Percentiles rank a stretch among this genome's conserved stretches.
Evolutionary conservation across 1,284 basidiomycete species (phyloP).

Genomic region (Cronartium quercuum): DNA sequence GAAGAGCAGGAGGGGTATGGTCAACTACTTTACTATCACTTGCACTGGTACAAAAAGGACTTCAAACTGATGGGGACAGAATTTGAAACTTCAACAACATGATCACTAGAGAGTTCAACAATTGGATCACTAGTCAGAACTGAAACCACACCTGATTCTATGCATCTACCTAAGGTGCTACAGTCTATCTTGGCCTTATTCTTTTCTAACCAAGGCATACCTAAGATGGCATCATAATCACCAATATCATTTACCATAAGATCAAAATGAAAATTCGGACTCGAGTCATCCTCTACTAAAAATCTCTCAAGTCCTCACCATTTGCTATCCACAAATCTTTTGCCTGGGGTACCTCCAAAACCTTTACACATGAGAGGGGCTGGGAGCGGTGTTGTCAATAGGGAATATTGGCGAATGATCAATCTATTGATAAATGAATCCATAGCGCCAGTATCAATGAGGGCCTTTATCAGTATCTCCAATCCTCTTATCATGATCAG

Average conservation of each 20-base stretch:
- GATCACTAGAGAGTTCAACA: neutral
- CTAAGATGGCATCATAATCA: conserved; percentile 1
- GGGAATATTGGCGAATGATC: neutral
- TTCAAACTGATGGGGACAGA: neutral
- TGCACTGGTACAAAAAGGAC: neutral
- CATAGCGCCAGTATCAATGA: conserved; percentile 5
- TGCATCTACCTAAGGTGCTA: neutral
- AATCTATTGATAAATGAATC: conserved; percentile 4
- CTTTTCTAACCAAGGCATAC: conserved; percentile 7
- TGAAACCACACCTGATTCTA: neutral
- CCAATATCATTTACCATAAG: neutral
- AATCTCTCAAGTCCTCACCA: neutral
- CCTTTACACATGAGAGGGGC: neutral
- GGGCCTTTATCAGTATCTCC: neutral
- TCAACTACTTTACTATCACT: neutral
- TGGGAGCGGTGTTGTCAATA: neutral
- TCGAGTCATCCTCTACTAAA: neutral
- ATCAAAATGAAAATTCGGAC: neutral
- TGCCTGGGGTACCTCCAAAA: conserved; percentile 4
- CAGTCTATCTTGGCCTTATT: neutral
- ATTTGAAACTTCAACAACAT: neutral
- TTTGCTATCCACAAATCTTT: neutral
- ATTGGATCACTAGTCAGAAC: neutral
- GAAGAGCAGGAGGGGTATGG: neutral
- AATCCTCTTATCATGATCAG: neutral